Evolutionary conservation across 352 stramenopile genomes (phyloP).

Genomic region (Elongisporangium undulatum): DNA sequence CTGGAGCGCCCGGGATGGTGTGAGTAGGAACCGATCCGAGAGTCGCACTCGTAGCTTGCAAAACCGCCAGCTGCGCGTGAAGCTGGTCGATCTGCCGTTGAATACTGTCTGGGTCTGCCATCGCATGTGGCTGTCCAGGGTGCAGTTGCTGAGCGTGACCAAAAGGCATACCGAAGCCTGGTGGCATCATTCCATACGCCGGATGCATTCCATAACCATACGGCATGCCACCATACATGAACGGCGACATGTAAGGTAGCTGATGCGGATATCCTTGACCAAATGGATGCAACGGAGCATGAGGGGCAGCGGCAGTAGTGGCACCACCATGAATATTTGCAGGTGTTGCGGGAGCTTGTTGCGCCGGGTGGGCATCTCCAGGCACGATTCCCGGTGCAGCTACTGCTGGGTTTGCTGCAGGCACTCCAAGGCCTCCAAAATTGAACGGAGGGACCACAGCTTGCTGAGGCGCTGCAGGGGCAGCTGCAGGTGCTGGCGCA

Average conservation of each 20-base stretch:
- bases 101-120: constrained; percentile 30
- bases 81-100: constrained; percentile 50
- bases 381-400: constrained; percentile 3
- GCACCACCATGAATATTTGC: background rate
- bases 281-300: constrained; percentile 25
- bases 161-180: constrained; percentile 32
- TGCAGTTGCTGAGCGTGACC: constrained; percentile 18
- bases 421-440: constrained; percentile 17
- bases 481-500: constrained; percentile 14
- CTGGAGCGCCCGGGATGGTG: background rate
- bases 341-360: constrained; percentile 1
- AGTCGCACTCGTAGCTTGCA: constrained; percentile 28
- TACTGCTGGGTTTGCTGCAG: constrained; percentile 5
- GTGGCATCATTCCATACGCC: constrained; percentile 48
- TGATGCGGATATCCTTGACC: constrained; percentile 32
- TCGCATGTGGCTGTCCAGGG: constrained; percentile 16
- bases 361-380: background rate
- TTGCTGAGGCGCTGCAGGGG: constrained; percentile 9
- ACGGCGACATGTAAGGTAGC: constrained; percentile 43
- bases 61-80: constrained; percentile 39
- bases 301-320: constrained; percentile 11
- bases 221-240: constrained; percentile 49
- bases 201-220: constrained; percentile 55
- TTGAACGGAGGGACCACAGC: constrained; percentile 6
- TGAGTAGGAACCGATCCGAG: background rate